Base-by-base conservation (phyloP, 371 early-diverging fungal species). In the Actinomortierella ambigua region DNA sequence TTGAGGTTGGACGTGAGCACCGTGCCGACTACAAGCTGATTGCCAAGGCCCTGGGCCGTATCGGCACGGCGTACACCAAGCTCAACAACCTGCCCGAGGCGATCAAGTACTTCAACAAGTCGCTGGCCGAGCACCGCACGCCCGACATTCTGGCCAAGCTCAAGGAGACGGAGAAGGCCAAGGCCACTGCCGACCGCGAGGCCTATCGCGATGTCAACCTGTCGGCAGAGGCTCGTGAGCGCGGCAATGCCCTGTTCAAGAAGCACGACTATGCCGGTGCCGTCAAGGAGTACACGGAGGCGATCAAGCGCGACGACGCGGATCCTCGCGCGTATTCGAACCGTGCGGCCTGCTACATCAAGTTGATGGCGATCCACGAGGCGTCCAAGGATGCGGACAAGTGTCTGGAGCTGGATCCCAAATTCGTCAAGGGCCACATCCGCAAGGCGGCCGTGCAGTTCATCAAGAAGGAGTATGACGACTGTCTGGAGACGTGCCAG, bases 321-420 rank as follows among this genome's bases (percentile, higher is more conserved):
- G 99, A 98, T 61, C 90, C 93, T 22, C 85, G 94, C 65, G 88
- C 90, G 64, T 98, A 91, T 77, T 93, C 95, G 24, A 99, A 99
- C 89, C 93, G 99, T 73, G 95, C 99, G 17, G 97, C 95, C 34
- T 93, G 95, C 79, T 96, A 96, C 82, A 89, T 89, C 57, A 99
- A 99, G 84, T 80, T 99, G 59, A 87, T 94, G 89, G 97, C 98
- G 20, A 67, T 95, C 40, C 85, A 93, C 43, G 98, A 98, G 78
- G 99, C 97, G 22, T 82, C 95, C 68, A 95, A 93, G 85, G 99
- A 98, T 83, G 94, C 95, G 68, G 91, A 97, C 40, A 86, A 82
- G 55, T 95, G 96, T 63, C 86, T 99, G 50, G 77, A 83, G 47
- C 75, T 98, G 22, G 98, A 99, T 71, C 89, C 91, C 43, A 85